These are phyloP conservation scores for Colletotrichum zoysiae DNA, from an alignment of 2,329 filamentous ascomycete genomes.

Conservation along the genomic window DNA sequence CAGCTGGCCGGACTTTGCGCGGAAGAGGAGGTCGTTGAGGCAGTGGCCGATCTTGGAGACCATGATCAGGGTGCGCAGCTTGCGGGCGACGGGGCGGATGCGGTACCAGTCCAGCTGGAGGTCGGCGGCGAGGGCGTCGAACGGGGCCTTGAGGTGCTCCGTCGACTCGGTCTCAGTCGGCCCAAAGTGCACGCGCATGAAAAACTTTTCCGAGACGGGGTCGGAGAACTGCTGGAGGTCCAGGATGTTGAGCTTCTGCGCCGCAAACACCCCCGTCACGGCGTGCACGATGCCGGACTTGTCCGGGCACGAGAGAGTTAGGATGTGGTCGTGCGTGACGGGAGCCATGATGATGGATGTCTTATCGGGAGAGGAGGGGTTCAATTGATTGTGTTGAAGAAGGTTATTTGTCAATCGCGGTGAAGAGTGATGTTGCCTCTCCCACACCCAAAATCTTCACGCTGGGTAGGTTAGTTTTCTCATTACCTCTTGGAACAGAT, in stretches of 20 bases:
- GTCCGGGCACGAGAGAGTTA: conserved; percentile 87
- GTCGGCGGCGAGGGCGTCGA: conserved; percentile 71
- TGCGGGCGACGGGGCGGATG: conserved; percentile 75
- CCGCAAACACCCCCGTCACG: conserved; percentile 82
- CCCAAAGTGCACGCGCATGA: conserved; percentile 89
- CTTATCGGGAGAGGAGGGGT: neutral
- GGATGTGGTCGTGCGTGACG: conserved; percentile 64
- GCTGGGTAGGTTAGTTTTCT: conserved; percentile 20
- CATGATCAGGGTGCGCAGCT: conserved; percentile 86
- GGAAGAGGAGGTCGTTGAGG: conserved; percentile 86
- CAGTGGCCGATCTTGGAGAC: conserved; percentile 91
- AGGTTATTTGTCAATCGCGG: conserved; percentile 1
- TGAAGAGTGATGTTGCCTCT: conserved; percentile 1
- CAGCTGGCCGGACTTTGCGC: conserved; percentile 79
- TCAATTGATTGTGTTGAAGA: conserved; percentile 2
- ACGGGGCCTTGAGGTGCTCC: conserved; percentile 65
- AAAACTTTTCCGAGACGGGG: conserved; percentile 79
- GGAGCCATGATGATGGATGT: conserved; percentile 41
- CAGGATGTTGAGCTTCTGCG: conserved; percentile 82
- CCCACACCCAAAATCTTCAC: conserved; percentile 3
- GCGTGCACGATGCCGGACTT: conserved; percentile 88
- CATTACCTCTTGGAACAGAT: conserved; percentile 15
- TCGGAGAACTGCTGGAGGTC: conserved; percentile 90
- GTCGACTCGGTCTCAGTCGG: conserved; percentile 65
- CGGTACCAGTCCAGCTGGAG: conserved; percentile 77